Percentiles rank a stretch among this genome's conserved stretches.
Conservation (phyloP, 345 rosid genomes). For the Lepidium africanum region DNA sequence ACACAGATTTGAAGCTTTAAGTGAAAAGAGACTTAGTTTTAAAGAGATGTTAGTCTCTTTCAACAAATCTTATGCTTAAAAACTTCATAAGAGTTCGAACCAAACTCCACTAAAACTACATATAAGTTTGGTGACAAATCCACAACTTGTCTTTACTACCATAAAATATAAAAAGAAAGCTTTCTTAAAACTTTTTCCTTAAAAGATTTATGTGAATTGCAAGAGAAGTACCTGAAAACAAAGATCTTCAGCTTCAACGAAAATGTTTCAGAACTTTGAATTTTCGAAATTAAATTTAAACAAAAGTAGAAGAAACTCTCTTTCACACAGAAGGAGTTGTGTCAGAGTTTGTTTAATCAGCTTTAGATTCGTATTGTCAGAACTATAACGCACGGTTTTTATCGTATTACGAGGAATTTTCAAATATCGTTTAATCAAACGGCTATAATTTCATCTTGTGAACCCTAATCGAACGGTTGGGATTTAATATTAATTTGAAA, state of each 20-base stretch:
- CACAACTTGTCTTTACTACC: slow-evolving; percentile 15
- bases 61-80: slow-evolving; percentile 55
- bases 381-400: slow-evolving; percentile 23
- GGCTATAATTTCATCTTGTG: slow-evolving; percentile 21
- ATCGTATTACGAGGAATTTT: slow-evolving; percentile 19
- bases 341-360: slow-evolving; percentile 41
- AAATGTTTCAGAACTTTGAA: slow-evolving; percentile 20
- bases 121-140: slow-evolving; percentile 28
- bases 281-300: slow-evolving; percentile 36
- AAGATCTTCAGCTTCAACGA: slow-evolving; percentile 15
- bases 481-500: slow-evolving; percentile 39
- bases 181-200: background rate
- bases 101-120: slow-evolving; percentile 41
- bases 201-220: slow-evolving; percentile 3
- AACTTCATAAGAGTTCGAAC: slow-evolving; percentile 28
- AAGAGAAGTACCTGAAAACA: slow-evolving; percentile 23
- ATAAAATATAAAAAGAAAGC: background rate
- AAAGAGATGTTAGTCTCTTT: slow-evolving; percentile 46
- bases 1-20: background rate
- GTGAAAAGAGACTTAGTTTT: too few species aligned
- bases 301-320: slow-evolving; percentile 23
- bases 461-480: slow-evolving; percentile 38
- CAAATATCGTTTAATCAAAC: slow-evolving; percentile 33
- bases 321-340: slow-evolving; percentile 26
- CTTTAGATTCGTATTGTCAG: slow-evolving; percentile 25